These are phyloP conservation scores for Leptodermis oblonga DNA, from an alignment of 257 asterid genomes.

Conservation along the genomic window DNA sequence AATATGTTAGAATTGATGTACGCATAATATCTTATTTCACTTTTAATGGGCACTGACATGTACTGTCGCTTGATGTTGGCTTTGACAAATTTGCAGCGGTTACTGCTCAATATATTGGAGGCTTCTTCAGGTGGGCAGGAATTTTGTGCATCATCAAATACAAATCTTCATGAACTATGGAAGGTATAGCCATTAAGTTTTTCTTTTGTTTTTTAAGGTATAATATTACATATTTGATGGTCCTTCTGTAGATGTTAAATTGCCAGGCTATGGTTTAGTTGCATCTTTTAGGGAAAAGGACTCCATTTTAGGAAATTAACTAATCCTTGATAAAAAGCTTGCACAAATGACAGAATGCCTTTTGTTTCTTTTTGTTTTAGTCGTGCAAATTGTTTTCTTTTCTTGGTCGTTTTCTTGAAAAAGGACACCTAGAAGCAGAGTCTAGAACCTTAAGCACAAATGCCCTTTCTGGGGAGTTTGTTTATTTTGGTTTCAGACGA, in stretches of 20 bases:
- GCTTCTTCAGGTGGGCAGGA: conserved; percentile 24
- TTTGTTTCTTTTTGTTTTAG: neutral
- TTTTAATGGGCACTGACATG: conserved; percentile 4
- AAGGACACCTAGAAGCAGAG: neutral
- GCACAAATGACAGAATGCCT: neutral
- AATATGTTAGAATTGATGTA: no score
- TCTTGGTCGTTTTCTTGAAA: conserved; percentile 2
- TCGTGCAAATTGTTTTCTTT: neutral
- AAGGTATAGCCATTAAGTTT: conserved; percentile 64
- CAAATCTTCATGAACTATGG: conserved; percentile 50
- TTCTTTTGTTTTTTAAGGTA: no score
- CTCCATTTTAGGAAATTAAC: neutral
- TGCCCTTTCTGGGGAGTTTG: no score
- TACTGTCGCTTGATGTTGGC: conserved; percentile 9
- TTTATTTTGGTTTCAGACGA: neutral
- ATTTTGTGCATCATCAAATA: conserved; percentile 31
- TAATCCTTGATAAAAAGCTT: neutral
- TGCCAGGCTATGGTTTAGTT: neutral
- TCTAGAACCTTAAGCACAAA: neutral
- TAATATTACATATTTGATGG: conserved; percentile 7
- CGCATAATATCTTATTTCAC: neutral
- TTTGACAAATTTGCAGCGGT: conserved; percentile 42
- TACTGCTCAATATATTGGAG: conserved; percentile 58
- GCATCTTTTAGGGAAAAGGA: neutral
- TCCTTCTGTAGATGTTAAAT: conserved; percentile 3